Evolutionary conservation across 2,329 filamentous ascomycete genomes (phyloP).

Genomic region (Trichoderma sp.): DNA sequence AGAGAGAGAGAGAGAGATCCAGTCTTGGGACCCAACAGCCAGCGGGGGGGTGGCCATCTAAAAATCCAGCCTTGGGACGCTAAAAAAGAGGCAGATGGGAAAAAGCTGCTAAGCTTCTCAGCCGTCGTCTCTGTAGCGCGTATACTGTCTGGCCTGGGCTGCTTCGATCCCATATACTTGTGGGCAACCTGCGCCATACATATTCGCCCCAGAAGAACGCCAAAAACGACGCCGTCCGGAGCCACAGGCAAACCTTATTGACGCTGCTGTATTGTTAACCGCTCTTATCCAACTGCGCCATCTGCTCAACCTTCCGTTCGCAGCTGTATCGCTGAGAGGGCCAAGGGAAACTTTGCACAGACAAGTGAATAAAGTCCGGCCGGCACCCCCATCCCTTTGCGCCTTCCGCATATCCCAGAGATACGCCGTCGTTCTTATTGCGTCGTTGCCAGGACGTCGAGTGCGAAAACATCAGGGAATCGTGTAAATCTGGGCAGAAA

Average conservation of each 20-base stretch:
- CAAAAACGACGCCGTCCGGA: slow-evolving; percentile 22
- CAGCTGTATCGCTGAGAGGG: slow-evolving; percentile 1
- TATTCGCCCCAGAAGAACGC: slow-evolving; percentile 12
- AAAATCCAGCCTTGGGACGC: slow-evolving; percentile 25
- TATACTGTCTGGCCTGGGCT: neutral
- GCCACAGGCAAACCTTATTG: slow-evolving; percentile 26
- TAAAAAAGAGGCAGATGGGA: slow-evolving; percentile 12
- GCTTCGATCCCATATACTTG: slow-evolving; percentile 11
- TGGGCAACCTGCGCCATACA: slow-evolving; percentile 16
- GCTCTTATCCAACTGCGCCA: neutral
- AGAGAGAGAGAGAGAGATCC: slow-evolving; percentile 8
- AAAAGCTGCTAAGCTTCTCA: slow-evolving; percentile 12
- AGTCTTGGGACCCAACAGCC: slow-evolving; percentile 15
- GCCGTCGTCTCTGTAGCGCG: slow-evolving; percentile 1
- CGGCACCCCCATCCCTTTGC: neutral
- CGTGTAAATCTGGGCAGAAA: neutral
- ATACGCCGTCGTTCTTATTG: neutral
- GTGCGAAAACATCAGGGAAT: neutral
- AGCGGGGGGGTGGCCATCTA: slow-evolving; percentile 15
- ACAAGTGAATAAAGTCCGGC: neutral
- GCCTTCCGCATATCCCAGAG: neutral
- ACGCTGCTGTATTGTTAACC: slow-evolving; percentile 12
- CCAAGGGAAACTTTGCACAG: neutral
- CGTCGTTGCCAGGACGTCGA: neutral
- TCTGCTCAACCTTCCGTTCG: neutral